A percentile compares a stretch with the other conserved stretches of the same genome.
Evolutionary conservation across 2,329 filamentous ascomycete genomes (phyloP).

Genomic region (Phialocephala sp.): DNA sequence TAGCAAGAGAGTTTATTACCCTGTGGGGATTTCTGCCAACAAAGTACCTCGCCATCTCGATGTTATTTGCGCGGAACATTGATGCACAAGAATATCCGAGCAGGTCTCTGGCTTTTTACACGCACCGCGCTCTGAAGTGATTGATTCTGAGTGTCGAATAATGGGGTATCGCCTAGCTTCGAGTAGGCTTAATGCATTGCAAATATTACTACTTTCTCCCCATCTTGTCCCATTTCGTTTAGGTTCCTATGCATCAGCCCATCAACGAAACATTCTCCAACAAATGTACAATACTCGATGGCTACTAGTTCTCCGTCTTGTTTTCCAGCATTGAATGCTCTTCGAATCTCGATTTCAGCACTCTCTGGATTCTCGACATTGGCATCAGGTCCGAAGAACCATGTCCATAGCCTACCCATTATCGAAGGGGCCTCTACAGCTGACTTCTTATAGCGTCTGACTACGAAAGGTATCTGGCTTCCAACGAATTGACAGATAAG

Average conservation of each 20-base stretch:
- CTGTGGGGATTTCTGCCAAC: too few species aligned
- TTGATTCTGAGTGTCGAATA: too few species aligned
- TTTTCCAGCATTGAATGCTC: not conserved
- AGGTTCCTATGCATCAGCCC: constrained; percentile 11
- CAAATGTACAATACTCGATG: constrained; percentile 12
- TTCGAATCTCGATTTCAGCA: not conserved
- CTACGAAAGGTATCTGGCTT: constrained; percentile 11
- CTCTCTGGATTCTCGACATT: not conserved
- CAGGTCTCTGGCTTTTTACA: too few species aligned
- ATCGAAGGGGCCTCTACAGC: not conserved
- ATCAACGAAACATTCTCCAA: constrained; percentile 21
- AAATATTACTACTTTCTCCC: not conserved
- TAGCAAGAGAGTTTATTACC: too few species aligned
- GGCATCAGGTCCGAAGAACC: not conserved
- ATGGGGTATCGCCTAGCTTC: too few species aligned
- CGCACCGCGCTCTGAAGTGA: too few species aligned
- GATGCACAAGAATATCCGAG: too few species aligned
- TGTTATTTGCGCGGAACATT: too few species aligned
- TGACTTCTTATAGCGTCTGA: not conserved
- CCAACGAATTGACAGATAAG: constrained; percentile 1
- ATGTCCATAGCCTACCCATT: constrained; percentile 16
- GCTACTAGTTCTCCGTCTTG: not conserved
- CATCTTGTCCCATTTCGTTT: not conserved
- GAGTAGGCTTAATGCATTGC: not conserved
- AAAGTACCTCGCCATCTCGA: too few species aligned